phyloP scores from a whole-genome alignment of 768 basidiomycete genomes.

The Phanerochaete carnosa region DNA sequence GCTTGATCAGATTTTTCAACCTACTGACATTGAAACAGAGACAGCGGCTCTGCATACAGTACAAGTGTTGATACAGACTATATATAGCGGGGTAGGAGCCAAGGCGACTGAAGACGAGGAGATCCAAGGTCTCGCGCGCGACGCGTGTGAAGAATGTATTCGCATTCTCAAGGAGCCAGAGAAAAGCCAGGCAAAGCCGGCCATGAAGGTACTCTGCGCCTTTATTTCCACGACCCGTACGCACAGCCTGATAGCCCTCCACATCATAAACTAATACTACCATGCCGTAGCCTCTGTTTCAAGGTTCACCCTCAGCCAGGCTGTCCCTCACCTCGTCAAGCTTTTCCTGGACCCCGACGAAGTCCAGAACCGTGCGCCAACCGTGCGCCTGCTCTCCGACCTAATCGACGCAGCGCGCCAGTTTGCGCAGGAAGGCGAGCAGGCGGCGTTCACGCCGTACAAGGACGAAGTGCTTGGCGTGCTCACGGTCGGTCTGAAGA shows the following conservation, averaged over 20 bases:
- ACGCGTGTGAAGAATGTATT: constrained; percentile 79
- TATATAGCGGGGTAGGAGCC: constrained; percentile 44
- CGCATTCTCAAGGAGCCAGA: constrained; percentile 84
- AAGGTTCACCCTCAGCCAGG: constrained; percentile 62
- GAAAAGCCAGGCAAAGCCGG: constrained; percentile 87
- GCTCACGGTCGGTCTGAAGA: constrained; percentile 55
- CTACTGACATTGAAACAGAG: constrained; percentile 76
- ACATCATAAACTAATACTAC: neutral
- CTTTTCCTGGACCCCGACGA: constrained; percentile 76
- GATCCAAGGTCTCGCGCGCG: constrained; percentile 58
- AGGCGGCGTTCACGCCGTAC: constrained; percentile 45
- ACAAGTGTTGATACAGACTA: constrained; percentile 68
- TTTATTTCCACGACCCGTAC: constrained; percentile 77
- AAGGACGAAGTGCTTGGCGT: constrained; percentile 77
- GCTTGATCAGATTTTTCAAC: constrained; percentile 78
- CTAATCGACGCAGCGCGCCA: constrained; percentile 53
- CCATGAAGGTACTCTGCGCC: constrained; percentile 77
- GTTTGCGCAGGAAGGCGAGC: constrained; percentile 29
- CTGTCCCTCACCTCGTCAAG: constrained; percentile 70
- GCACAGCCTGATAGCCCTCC: constrained; percentile 27
- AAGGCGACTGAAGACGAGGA: constrained; percentile 34
- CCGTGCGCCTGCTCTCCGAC: constrained; percentile 65
- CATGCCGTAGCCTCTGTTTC: constrained; percentile 58
- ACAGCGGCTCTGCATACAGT: constrained; percentile 67
- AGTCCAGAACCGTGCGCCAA: constrained; percentile 58